Base-by-base conservation (phyloP, 2,329 filamentous ascomycete genomes). In the Grosmannia penicillata region DNA sequence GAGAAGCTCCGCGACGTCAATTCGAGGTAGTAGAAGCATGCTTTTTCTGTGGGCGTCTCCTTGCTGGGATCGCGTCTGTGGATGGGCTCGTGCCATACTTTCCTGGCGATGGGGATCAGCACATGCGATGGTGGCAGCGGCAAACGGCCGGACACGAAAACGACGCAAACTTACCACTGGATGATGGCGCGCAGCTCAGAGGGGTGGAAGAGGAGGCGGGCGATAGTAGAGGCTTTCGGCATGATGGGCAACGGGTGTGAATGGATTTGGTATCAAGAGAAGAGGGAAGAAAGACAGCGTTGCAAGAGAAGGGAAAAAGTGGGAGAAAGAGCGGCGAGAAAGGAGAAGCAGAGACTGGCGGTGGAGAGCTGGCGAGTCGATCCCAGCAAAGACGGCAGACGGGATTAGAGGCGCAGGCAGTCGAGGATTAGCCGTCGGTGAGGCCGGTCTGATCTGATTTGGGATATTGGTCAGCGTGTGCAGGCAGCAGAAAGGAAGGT, bases 41-140 rank as follows among this genome's bases (percentile, higher is more conserved):
- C 69, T 57, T 75, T 73, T 44, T 93, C 70, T 14, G 79, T 79
- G 38, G 69, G 64, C 22, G 76, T 68, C 60, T 96, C 91, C 48
- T 82, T 82, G 44, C 68, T 66, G 46, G 74, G 69, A 53, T 94
- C 72, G 54, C 89, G 83, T 55, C 70, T 73, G 65, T 96, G 85
- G 17, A 94, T 85, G 11, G 91, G 81, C 47, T 93, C 85, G 64
- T 96, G 91, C 86, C 87, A 96, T 50, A 93, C 65, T 65, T 93
- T 94, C 86, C 86, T 94, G 24, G 9, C 39, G 28, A 43, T n/a
- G 36, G 14, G 29, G 13, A 28, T 19, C 36, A 26, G 17, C 23
- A 30, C 17, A 14, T 8, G 11, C 21, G n/a, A 21, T 36, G 31
- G 7, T 26, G 3, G 21, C n/a, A 31, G 19, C 25, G 24, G 30